phyloP scores from a whole-genome alignment of 2,329 filamentous ascomycete genomes.

The Ilyonectria mors-panacis region DNA sequence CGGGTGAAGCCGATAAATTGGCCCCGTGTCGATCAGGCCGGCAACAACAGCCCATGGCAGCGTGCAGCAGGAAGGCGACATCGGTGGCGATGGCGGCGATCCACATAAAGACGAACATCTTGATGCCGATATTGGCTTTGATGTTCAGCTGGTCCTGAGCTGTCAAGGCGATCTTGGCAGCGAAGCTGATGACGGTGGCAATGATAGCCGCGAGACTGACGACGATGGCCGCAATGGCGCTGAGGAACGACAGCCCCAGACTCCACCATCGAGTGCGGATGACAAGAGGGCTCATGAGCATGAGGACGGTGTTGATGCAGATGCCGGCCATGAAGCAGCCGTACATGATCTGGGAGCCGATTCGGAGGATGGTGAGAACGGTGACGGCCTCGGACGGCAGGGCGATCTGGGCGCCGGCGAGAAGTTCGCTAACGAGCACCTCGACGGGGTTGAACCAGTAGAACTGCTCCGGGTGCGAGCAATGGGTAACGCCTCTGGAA shows the following conservation, averaged over 20 bases:
- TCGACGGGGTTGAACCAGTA: constrained; percentile 95
- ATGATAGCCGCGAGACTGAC: constrained; percentile 80
- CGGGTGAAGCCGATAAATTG: constrained; percentile 19
- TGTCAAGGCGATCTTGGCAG: constrained; percentile 84
- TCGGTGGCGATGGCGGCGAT: constrained; percentile 77
- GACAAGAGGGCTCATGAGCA: constrained; percentile 75
- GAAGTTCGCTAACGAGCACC: constrained; percentile 84
- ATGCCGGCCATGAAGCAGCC: constrained; percentile 84
- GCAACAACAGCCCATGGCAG: constrained; percentile 85
- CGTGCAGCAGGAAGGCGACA: constrained; percentile 80
- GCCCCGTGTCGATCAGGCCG: constrained; percentile 46
- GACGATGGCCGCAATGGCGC: constrained; percentile 76
- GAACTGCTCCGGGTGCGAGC: constrained; percentile 77
- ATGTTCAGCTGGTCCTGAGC: constrained; percentile 84
- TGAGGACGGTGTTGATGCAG: constrained; percentile 79
- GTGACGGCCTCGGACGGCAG: constrained; percentile 81
- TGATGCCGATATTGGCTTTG: constrained; percentile 74
- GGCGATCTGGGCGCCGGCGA: constrained; percentile 86
- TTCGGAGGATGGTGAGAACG: constrained; percentile 80
- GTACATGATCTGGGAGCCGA: constrained; percentile 90
- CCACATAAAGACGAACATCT: constrained; percentile 95
- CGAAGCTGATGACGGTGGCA: constrained; percentile 86
- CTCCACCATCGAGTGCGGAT: constrained; percentile 73
- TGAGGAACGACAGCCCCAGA: constrained; percentile 77
- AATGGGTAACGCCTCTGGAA: constrained; percentile 78